Evolutionary conservation across 106 monocot genomes (phyloP).

Genomic region (Posidonia australis): DNA sequence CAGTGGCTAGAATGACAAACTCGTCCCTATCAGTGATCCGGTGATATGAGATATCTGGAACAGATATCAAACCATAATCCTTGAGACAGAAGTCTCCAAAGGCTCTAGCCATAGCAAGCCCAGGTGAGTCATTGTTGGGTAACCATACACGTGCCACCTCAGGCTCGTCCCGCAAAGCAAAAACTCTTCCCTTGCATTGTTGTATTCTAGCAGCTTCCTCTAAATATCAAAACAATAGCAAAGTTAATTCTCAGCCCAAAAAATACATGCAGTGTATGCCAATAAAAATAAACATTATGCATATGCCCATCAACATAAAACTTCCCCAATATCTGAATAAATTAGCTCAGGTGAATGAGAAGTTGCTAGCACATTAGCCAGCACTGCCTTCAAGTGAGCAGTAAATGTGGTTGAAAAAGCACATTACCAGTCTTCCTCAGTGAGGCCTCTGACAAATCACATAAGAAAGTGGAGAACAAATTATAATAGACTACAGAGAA

Average conservation of each 20-base stretch:
- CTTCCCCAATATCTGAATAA: no score
- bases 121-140: slow-evolving; percentile 82
- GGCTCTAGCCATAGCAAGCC: slow-evolving; percentile 87
- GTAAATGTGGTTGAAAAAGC: no score
- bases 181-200: slow-evolving; percentile 77
- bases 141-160: slow-evolving; percentile 82
- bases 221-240: slow-evolving; percentile 12
- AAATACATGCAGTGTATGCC: background rate
- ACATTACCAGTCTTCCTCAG: no score
- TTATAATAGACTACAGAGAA: background rate
- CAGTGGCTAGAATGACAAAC: slow-evolving; percentile 70
- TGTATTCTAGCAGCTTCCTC: slow-evolving; percentile 79
- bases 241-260: background rate
- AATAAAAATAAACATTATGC: no score
- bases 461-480: background rate
- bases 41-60: slow-evolving; percentile 66
- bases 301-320: no score
- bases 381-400: no score
- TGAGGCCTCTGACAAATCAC: background rate
- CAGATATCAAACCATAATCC: slow-evolving; percentile 77
- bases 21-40: slow-evolving; percentile 60
- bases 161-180: slow-evolving; percentile 80
- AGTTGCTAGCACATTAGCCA: no score
- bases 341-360: no score
- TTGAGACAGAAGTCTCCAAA: slow-evolving; percentile 90